These are phyloP conservation scores for Boletus reticuloceps DNA, from an alignment of 768 basidiomycete genomes.

Conservation along the genomic window DNA sequence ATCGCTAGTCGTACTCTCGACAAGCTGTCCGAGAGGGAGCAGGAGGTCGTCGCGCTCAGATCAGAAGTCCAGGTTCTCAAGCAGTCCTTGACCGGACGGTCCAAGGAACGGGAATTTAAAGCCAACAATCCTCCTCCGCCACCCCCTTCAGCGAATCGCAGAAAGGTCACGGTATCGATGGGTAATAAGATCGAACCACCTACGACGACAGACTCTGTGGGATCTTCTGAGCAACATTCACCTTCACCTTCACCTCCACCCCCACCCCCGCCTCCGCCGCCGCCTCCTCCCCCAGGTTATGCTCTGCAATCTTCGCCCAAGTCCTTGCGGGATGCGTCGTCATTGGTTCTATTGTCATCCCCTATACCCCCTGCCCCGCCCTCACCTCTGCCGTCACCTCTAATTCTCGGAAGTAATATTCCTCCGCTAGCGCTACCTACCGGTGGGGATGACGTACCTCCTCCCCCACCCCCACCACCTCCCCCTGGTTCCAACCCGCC, in stretches of 20 bases:
- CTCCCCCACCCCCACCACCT: slow-evolving; percentile 30
- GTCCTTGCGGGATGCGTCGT: slow-evolving; percentile 22
- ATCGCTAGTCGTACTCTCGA: slow-evolving; percentile 75
- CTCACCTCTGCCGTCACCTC: slow-evolving; percentile 32
- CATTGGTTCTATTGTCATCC: slow-evolving; percentile 21
- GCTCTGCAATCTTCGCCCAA: slow-evolving; percentile 14
- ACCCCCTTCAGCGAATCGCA: slow-evolving; percentile 40
- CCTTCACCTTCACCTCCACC: slow-evolving; percentile 23
- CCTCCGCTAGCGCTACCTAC: not conserved
- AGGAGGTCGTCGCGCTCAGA: slow-evolving; percentile 54
- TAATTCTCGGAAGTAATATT: not conserved
- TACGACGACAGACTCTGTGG: too few species aligned
- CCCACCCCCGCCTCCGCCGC: slow-evolving; percentile 26
- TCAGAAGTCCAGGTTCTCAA: slow-evolving; percentile 50
- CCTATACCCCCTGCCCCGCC: slow-evolving; percentile 31
- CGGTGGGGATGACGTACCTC: not conserved
- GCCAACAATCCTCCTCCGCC: slow-evolving; percentile 62
- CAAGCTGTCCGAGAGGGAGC: slow-evolving; percentile 63
- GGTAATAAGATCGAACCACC: slow-evolving; percentile 2
- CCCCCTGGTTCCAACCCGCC: slow-evolving; percentile 27
- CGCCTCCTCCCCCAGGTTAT: slow-evolving; percentile 14
- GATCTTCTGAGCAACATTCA: not conserved
- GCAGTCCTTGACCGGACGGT: slow-evolving; percentile 48
- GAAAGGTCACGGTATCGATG: slow-evolving; percentile 6
- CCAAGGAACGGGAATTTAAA: slow-evolving; percentile 71